Percentiles rank a stretch among this genome's conserved stretches.
These are phyloP conservation scores for Carallia pectinifolia DNA, from an alignment of 345 rosid genomes.

Conservation along the genomic window DNA sequence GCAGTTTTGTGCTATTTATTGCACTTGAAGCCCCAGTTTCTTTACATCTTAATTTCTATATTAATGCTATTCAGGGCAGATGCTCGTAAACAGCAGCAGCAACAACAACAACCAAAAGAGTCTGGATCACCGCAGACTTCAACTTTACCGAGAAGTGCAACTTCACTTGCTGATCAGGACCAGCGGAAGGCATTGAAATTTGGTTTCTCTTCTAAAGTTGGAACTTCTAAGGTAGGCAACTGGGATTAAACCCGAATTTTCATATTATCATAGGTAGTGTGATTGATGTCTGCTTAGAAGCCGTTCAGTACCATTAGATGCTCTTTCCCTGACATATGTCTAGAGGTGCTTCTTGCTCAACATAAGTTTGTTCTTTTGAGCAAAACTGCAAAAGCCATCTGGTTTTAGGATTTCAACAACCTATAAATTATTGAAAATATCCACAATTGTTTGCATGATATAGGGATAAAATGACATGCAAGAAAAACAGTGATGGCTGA, in stretches of 20 bases:
- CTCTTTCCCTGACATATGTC: neutral
- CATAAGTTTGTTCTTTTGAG: too few relatives aligned
- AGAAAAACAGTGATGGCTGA: too few relatives aligned
- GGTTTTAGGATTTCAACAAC: too few relatives aligned
- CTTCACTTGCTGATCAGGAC: conserved; percentile 67
- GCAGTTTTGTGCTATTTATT: neutral
- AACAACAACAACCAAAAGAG: conserved; percentile 44
- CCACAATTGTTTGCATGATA: too few relatives aligned
- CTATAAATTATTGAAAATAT: too few relatives aligned
- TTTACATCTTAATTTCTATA: conserved; percentile 3
- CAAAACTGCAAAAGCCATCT: too few relatives aligned
- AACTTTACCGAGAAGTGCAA: conserved; percentile 30
- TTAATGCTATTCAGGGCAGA: conserved; percentile 56
- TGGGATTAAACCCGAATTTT: neutral
- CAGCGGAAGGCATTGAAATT: conserved; percentile 78
- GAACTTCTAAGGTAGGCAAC: conserved; percentile 61
- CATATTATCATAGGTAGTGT: neutral
- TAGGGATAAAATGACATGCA: too few relatives aligned
- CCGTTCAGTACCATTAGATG: neutral
- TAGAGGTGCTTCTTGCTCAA: neutral
- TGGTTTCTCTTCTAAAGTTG: conserved; percentile 77
- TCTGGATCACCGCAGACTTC: conserved; percentile 40
- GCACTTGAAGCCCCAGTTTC: neutral
- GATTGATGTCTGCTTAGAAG: neutral
- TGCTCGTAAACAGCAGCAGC: conserved; percentile 57